Conservation (phyloP, 805 yeast genomes). For the Candida yuanshanica region DNA sequence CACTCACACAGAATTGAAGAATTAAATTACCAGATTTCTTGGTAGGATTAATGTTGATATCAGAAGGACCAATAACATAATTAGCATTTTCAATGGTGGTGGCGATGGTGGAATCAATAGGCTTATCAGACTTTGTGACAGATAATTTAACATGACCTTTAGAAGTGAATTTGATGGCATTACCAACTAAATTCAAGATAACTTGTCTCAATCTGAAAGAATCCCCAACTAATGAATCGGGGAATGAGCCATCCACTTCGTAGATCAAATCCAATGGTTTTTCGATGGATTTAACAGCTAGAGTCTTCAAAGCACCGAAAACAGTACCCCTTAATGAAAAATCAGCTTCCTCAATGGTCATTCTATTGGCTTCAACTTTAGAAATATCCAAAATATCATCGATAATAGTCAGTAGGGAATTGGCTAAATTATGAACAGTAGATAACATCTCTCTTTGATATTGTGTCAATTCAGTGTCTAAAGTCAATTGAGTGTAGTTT, state of each 20-base stretch:
- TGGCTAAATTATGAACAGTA: conserved; percentile 83
- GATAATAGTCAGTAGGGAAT: conserved; percentile 76
- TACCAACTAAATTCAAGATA: conserved; percentile 79
- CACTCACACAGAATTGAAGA: conserved; percentile 81
- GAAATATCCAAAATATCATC: conserved; percentile 91
- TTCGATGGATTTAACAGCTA: conserved; percentile 87
- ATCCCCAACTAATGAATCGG: conserved; percentile 83
- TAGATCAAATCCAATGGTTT: conserved; percentile 75
- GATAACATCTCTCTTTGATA: conserved; percentile 89
- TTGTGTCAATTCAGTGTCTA: conserved; percentile 85
- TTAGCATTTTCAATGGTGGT: conserved; percentile 25
- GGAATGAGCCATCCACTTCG: conserved; percentile 81
- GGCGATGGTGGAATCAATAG: conserved; percentile 20
- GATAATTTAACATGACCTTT: conserved; percentile 75
- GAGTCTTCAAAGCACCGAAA: conserved; percentile 82
- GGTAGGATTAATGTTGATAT: conserved; percentile 15
- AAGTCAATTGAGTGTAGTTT: conserved; percentile 86
- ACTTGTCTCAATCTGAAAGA: conserved; percentile 86
- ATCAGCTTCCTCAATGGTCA: conserved; percentile 88
- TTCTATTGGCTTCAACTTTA: conserved; percentile 87
- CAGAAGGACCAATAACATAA: conserved; percentile 21
- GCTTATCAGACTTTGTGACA: conserved; percentile 49
- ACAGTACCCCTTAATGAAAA: conserved; percentile 83
- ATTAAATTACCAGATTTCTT: conserved; percentile 32
- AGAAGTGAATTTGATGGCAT: conserved; percentile 84